These are phyloP conservation scores for Taxillus chinensis DNA, from an alignment of 164 flowering plant species.

Conservation along the genomic window DNA sequence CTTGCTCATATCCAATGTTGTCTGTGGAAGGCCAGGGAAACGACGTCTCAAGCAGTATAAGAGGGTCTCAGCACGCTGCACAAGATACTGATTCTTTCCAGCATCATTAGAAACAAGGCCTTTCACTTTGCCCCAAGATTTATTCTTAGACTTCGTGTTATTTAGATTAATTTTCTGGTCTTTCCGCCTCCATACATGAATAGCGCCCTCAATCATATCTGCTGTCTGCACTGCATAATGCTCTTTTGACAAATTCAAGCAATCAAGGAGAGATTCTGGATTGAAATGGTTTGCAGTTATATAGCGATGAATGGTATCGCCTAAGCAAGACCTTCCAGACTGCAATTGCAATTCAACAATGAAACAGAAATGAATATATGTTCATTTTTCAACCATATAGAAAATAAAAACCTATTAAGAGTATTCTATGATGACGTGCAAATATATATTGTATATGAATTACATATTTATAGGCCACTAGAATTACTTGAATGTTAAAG, in stretches of 20 bases:
- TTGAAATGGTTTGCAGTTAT: slow-evolving; percentile 46
- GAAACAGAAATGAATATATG: neutral
- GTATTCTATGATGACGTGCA: too few relatives aligned
- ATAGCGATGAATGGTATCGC: slow-evolving; percentile 51
- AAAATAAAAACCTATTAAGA: too few relatives aligned
- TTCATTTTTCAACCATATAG: neutral
- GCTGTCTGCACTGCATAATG: slow-evolving; percentile 51
- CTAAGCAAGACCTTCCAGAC: slow-evolving; percentile 58
- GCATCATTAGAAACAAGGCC: slow-evolving; percentile 35
- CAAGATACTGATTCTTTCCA: slow-evolving; percentile 38
- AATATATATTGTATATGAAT: too few relatives aligned
- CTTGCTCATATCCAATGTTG: slow-evolving; percentile 64
- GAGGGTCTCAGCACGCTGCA: slow-evolving; percentile 50
- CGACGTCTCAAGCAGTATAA: slow-evolving; percentile 40
- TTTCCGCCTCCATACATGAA: slow-evolving; percentile 53
- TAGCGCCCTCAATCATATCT: slow-evolving; percentile 53
- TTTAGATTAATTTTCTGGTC: slow-evolving; percentile 25
- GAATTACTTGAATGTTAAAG: too few relatives aligned
- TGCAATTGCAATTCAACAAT: slow-evolving; percentile 16
- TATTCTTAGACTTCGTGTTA: slow-evolving; percentile 23
- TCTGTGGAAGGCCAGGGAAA: slow-evolving; percentile 65
- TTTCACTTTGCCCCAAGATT: slow-evolving; percentile 56
- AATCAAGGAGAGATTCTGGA: slow-evolving; percentile 55
- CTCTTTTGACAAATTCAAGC: slow-evolving; percentile 57
- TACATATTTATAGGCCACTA: too few relatives aligned